phyloP scores from a whole-genome alignment of 2,329 filamentous ascomycete genomes.

The Penicillium sp. region DNA sequence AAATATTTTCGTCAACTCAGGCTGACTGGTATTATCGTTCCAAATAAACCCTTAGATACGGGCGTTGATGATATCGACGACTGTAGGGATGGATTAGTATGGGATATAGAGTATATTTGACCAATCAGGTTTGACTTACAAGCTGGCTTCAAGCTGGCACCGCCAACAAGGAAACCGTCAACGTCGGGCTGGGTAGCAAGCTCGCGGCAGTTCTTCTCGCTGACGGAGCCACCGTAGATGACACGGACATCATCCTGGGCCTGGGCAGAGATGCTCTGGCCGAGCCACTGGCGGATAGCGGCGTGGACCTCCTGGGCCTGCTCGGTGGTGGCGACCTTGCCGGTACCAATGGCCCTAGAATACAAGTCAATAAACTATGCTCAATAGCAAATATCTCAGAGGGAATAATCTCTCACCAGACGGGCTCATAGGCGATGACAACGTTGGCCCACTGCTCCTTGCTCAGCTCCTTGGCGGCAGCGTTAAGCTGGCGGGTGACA shows the following conservation, averaged over 20 bases:
- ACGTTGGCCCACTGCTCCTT: conserved; percentile 89
- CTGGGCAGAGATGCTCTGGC: conserved; percentile 72
- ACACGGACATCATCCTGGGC: conserved; percentile 87
- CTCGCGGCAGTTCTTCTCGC: conserved; percentile 96
- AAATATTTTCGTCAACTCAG: conserved; percentile 19
- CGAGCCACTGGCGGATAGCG: conserved; percentile 86
- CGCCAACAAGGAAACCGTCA: conserved; percentile 96
- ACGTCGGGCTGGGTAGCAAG: conserved; percentile 92
- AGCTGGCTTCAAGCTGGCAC: conserved; percentile 94
- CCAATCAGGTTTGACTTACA: conserved; percentile 60
- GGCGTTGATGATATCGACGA: conserved; percentile 73
- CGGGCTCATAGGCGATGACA: conserved; percentile 97
- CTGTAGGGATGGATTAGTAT: conserved; percentile 33
- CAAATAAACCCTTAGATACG: conserved; percentile 47
- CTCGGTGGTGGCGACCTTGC: conserved; percentile 85
- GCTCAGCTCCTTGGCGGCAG: conserved; percentile 68
- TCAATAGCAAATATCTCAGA: neutral
- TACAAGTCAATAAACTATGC: conserved; percentile 6
- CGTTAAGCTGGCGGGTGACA: conserved; percentile 76
- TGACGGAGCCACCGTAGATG: conserved; percentile 95
- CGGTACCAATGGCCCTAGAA: conserved; percentile 75
- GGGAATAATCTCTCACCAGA: conserved; percentile 70
- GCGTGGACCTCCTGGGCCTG: conserved; percentile 95
- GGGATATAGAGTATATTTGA: neutral
- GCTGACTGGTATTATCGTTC: conserved; percentile 21